Evolutionary conservation across 179 eudicot species (phyloP).

Genomic region (Silene coronaria): DNA sequence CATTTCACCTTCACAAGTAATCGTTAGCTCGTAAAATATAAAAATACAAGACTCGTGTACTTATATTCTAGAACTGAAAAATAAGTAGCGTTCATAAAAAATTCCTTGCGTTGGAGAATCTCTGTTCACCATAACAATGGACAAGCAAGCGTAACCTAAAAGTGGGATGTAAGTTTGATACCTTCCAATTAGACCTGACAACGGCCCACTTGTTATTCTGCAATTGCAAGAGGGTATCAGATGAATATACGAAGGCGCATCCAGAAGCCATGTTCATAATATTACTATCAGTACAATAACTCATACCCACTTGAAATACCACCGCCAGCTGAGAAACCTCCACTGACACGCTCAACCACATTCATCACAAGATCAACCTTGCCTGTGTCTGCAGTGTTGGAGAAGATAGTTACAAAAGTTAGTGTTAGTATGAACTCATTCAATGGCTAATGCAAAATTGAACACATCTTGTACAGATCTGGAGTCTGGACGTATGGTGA

Average conservation of each 20-base stretch:
- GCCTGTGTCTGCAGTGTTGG: slow-evolving; percentile 55
- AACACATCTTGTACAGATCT: neutral
- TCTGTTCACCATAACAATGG: neutral
- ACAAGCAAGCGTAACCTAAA: slow-evolving; percentile 1
- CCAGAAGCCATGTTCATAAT: neutral
- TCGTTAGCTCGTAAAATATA: neutral
- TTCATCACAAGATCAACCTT: slow-evolving; percentile 95
- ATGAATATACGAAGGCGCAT: slow-evolving; percentile 1
- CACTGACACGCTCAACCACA: slow-evolving; percentile 93
- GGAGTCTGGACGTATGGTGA: neutral
- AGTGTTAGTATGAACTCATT: slow-evolving; percentile 2
- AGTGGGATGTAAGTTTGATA: slow-evolving; percentile 18
- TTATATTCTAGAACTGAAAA: neutral
- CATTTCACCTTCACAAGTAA: neutral
- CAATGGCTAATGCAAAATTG: neutral
- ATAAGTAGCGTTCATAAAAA: neutral
- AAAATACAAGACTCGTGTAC: neutral
- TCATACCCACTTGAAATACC: slow-evolving; percentile 98
- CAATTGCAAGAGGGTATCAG: slow-evolving; percentile 21
- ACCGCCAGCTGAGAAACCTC: slow-evolving; percentile 99
- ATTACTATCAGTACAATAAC: neutral
- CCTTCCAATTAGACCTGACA: slow-evolving; percentile 98
- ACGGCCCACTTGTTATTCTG: slow-evolving; percentile 96
- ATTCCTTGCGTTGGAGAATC: neutral
- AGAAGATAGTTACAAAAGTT: neutral